phyloP scores from a whole-genome alignment of 116 monocot species.

The Cymodocea nodosa region DNA sequence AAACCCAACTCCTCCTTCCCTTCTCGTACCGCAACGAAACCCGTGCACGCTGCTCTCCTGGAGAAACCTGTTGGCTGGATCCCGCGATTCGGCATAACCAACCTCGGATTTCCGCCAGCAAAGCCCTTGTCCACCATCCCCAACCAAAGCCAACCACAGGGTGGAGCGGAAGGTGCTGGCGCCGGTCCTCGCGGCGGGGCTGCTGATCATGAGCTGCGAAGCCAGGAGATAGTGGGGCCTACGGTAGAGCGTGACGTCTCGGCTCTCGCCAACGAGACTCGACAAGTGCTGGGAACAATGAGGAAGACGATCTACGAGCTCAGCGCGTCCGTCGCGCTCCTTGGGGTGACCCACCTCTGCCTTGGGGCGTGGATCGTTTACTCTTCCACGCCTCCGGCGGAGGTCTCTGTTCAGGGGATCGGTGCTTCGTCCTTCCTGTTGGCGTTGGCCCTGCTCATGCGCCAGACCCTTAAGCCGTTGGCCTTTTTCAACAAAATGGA shows the following conservation, averaged over 20 bases:
- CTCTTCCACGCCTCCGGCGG: slow-evolving; percentile 16
- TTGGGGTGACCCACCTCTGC: slow-evolving; percentile 61
- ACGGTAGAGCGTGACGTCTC: slow-evolving; percentile 87
- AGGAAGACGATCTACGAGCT: slow-evolving; percentile 46
- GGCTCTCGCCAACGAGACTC: slow-evolving; percentile 81
- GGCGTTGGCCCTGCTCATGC: slow-evolving; percentile 54
- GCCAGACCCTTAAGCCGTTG: slow-evolving; percentile 61
- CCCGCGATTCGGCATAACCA: background rate
- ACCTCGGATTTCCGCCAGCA: background rate
- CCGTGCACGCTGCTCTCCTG: no score
- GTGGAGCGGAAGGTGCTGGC: background rate
- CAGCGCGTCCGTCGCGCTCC: slow-evolving; percentile 48
- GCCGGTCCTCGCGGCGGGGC: background rate
- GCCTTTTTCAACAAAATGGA: slow-evolving; percentile 87
- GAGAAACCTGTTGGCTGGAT: background rate
- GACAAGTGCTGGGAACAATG: slow-evolving; percentile 40
- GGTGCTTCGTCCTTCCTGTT: slow-evolving; percentile 73
- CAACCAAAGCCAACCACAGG: background rate
- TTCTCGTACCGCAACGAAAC: background rate
- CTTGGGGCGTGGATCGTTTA: slow-evolving; percentile 68
- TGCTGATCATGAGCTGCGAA: slow-evolving; percentile 17
- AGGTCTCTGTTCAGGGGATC: slow-evolving; percentile 41
- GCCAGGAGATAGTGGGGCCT: slow-evolving; percentile 88
- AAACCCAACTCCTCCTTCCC: background rate
- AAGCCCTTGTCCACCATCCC: background rate